Percentiles rank a stretch among this genome's conserved stretches.
Evolutionary conservation across 306 rosid species (phyloP).

Genomic region (Prunus padus): DNA sequence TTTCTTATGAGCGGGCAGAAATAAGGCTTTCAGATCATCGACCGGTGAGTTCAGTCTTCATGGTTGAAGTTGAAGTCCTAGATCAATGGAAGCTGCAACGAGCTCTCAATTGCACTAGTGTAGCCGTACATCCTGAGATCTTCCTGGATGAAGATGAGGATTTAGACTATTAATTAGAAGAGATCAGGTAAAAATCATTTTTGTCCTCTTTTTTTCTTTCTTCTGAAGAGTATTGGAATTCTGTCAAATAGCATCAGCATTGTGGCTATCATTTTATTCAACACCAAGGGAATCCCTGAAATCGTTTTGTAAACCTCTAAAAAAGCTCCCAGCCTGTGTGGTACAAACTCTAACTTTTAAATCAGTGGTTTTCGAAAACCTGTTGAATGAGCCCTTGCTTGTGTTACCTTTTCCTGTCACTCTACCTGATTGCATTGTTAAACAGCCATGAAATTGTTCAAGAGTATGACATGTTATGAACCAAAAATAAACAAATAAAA

Average conservation of each 20-base stretch:
- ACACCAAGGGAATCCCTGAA: background rate
- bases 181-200: slow-evolving; percentile 18
- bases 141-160: slow-evolving; percentile 51
- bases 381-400: too few species aligned
- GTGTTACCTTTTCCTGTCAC: too few species aligned
- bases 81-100: slow-evolving; percentile 72
- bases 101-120: slow-evolving; percentile 61
- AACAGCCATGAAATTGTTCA: background rate
- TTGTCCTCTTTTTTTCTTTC: background rate
- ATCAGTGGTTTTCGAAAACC: background rate
- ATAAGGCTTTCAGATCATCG: slow-evolving; percentile 74
- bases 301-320: background rate
- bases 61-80: slow-evolving; percentile 80
- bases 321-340: background rate
- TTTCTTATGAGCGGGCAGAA: slow-evolving; percentile 63
- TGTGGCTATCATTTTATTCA: background rate
- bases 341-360: background rate
- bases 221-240: background rate
- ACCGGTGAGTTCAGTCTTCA: slow-evolving; percentile 73
- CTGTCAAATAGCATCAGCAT: background rate
- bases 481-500: too few species aligned
- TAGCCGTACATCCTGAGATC: slow-evolving; percentile 64
- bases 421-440: too few species aligned
- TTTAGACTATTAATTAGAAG: slow-evolving; percentile 16
- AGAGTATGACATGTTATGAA: too few species aligned